Evolutionary conservation across 2,329 filamentous ascomycete genomes (phyloP).

Genomic region (Alternaria tenuissima): DNA sequence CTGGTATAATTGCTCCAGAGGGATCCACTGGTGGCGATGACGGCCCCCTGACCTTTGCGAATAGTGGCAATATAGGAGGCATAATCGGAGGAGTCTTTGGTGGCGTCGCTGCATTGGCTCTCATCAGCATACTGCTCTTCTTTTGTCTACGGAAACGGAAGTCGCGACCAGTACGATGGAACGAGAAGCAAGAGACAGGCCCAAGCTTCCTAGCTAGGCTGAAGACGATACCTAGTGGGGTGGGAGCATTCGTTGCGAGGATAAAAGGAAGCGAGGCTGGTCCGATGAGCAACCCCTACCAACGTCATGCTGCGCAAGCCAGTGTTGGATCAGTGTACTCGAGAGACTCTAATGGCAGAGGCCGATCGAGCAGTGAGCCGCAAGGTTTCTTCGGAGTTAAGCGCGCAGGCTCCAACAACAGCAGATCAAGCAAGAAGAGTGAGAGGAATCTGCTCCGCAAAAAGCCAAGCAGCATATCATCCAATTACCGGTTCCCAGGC

Average conservation of each 20-base stretch:
- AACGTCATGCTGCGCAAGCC: conserved; percentile 38
- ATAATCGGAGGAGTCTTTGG: conserved; percentile 48
- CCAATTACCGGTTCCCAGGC: conserved; percentile 38
- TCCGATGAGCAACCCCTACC: conserved; percentile 39
- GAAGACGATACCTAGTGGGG: conserved; percentile 30
- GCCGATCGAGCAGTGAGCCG: conserved; percentile 41
- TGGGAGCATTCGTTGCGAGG: conserved; percentile 36
- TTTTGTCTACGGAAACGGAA: conserved; percentile 45
- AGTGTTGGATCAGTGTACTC: conserved; percentile 48
- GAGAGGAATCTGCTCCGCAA: conserved; percentile 41
- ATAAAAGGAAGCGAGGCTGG: conserved; percentile 40
- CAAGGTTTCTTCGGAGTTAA: conserved; percentile 34
- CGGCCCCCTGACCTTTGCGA: conserved; percentile 30
- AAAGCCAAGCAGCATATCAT: conserved; percentile 40
- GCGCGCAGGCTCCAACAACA: conserved; percentile 36
- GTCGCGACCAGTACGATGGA: conserved; percentile 27
- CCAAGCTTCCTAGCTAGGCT: conserved; percentile 29
- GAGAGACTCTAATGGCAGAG: conserved; percentile 32
- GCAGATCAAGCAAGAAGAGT: conserved; percentile 44
- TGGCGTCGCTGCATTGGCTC: conserved; percentile 42
- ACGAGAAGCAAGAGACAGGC: conserved; percentile 25
- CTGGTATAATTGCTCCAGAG: conserved; percentile 42
- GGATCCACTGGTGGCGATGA: conserved; percentile 16
- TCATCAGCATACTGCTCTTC: conserved; percentile 45
- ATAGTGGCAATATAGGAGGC: conserved; percentile 37